phyloP scores from a whole-genome alignment of 768 basidiomycete species.

The Podaxis sp. region DNA sequence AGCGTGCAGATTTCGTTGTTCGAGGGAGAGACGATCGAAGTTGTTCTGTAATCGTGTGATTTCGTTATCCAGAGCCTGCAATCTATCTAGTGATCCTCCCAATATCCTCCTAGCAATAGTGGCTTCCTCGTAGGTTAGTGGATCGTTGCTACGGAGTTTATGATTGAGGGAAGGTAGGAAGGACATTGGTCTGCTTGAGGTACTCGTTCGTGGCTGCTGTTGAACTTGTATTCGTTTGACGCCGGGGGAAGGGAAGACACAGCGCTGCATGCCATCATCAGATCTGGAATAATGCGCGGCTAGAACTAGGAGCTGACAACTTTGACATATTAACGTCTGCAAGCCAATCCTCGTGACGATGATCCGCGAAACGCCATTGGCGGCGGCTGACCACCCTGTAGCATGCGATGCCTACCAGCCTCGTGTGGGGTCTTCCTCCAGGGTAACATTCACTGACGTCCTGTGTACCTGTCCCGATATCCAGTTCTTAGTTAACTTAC shows the following conservation, averaged over 20 bases:
- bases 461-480: too few relatives aligned
- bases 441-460: too few relatives aligned
- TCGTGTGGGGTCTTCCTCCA: too few relatives aligned
- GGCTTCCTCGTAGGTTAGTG: background rate
- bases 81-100: background rate
- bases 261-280: too few relatives aligned
- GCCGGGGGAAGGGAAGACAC: background rate
- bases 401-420: too few relatives aligned
- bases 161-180: background rate
- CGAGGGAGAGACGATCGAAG: background rate
- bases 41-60: background rate
- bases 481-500: too few relatives aligned
- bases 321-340: too few relatives aligned
- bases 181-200: background rate
- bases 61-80: background rate
- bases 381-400: too few relatives aligned
- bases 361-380: too few relatives aligned
- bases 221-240: background rate
- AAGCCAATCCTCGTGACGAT: too few relatives aligned
- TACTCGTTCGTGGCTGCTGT: background rate
- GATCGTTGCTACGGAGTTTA: conserved; percentile 1
- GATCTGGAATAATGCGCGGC: too few relatives aligned
- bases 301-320: too few relatives aligned
- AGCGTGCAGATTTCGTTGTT: background rate
- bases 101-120: background rate